Conservation (phyloP, 2,329 filamentous ascomycete genomes). For the Alternaria sp. region DNA sequence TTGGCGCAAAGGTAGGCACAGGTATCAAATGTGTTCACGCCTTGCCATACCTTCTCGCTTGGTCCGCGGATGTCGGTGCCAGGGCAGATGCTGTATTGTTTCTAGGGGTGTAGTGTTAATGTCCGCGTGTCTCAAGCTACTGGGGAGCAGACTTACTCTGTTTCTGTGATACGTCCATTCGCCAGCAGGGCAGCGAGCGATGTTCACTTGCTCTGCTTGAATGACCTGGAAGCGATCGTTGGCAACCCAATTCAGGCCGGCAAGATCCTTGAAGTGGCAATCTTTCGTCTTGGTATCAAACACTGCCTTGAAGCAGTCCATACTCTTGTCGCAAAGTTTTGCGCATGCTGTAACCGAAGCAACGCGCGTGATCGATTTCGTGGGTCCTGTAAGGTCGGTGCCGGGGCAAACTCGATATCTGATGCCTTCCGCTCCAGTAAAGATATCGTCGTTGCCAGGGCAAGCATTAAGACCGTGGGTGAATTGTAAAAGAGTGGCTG, state of each 20-base stretch:
- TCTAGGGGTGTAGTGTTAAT: slow-evolving; percentile 11
- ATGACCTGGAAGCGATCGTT: slow-evolving; percentile 27
- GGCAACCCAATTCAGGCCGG: slow-evolving; percentile 25
- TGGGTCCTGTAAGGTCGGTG: slow-evolving; percentile 26
- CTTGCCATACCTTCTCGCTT: slow-evolving; percentile 20
- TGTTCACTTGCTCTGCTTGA: slow-evolving; percentile 31
- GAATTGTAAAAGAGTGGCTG: slow-evolving; percentile 22
- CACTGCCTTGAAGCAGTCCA: slow-evolving; percentile 36
- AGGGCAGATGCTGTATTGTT: slow-evolving; percentile 30
- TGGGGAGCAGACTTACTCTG: slow-evolving; percentile 15
- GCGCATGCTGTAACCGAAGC: slow-evolving; percentile 28
- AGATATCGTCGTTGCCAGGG: slow-evolving; percentile 25
- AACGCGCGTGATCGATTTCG: slow-evolving; percentile 18
- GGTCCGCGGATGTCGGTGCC: slow-evolving; percentile 32
- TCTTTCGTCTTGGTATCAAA: slow-evolving; percentile 25
- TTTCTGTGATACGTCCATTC: slow-evolving; percentile 25
- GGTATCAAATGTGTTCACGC: slow-evolving; percentile 19
- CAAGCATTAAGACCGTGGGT: slow-evolving; percentile 27
- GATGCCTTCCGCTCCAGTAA: slow-evolving; percentile 24
- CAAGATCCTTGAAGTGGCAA: slow-evolving; percentile 32
- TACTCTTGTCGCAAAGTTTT: slow-evolving; percentile 23
- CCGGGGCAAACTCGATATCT: slow-evolving; percentile 29
- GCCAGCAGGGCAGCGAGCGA: slow-evolving; percentile 29
- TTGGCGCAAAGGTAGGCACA: slow-evolving; percentile 32
- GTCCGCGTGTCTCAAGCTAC: background rate